Evolutionary conservation across 768 basidiomycete genomes (phyloP).

Genomic region (Lentinus tigrinus): DNA sequence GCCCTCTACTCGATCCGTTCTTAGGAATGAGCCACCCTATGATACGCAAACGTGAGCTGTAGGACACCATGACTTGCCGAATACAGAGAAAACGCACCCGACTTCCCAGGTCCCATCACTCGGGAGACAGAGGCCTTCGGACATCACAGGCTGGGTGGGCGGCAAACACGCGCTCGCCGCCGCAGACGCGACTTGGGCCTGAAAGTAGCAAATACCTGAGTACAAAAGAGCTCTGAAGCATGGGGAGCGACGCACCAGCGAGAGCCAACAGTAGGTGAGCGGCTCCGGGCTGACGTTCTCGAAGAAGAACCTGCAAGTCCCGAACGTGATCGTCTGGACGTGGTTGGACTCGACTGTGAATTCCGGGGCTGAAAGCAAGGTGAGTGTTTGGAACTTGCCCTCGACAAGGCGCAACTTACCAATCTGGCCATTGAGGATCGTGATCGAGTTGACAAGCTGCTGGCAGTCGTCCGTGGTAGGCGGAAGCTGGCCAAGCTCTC

Average conservation of each 20-base stretch:
- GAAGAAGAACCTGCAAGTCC: constrained; percentile 26
- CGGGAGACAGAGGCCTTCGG: constrained; percentile 15
- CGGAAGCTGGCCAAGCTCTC: constrained; percentile 15
- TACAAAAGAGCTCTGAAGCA: background rate
- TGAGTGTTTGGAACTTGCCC: background rate
- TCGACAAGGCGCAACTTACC: constrained; percentile 1
- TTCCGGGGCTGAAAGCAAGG: constrained; percentile 8
- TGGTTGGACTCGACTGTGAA: constrained; percentile 17
- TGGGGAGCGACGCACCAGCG: constrained; percentile 7
- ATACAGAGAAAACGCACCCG: constrained; percentile 5
- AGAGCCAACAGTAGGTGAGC: constrained; percentile 23
- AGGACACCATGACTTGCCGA: too few species aligned
- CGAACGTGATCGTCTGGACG: constrained; percentile 22
- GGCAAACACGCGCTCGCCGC: constrained; percentile 20
- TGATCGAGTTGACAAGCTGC: constrained; percentile 17
- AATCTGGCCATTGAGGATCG: constrained; percentile 17
- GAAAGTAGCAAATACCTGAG: background rate
- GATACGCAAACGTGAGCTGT: too few species aligned
- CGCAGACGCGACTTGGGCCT: constrained; percentile 17
- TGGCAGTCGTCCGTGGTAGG: constrained; percentile 18
- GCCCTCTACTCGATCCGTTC: too few species aligned
- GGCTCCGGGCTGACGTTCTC: constrained; percentile 20
- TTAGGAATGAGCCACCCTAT: too few species aligned
- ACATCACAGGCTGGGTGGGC: constrained; percentile 15
- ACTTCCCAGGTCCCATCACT: constrained; percentile 15